Evolutionary conservation across 306 rosid genomes (phyloP).

Genomic region (Medicago truncatula): MtrunA17r5.0-ANR NC_053045.1:58931001-58931500

Average conservation of each 20-base stretch:
- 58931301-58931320: constrained; percentile 52
- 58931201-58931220: constrained; percentile 16
- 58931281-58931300: constrained; percentile 9
- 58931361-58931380: constrained; percentile 59
- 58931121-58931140: constrained; percentile 20
- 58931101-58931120: constrained; percentile 16
- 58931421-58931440: constrained; percentile 62
- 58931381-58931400: constrained; percentile 64
- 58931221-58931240: neutral
- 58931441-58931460: constrained; percentile 68
- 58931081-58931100: neutral
- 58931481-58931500: neutral
- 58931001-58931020: neutral
- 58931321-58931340: constrained; percentile 61
- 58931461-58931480: constrained; percentile 46
- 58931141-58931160: neutral
- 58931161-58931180: neutral
- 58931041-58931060: constrained; percentile 13
- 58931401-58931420: constrained; percentile 71
- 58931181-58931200: neutral
- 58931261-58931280: constrained; percentile 3
- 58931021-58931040: constrained; percentile 20
- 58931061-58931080: constrained; percentile 32
- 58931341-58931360: constrained; percentile 49
- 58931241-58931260: constrained; percentile 23